Evolutionary conservation across 257 asterid species (phyloP).

Genomic region (Solanum ossicruentum): DNA sequence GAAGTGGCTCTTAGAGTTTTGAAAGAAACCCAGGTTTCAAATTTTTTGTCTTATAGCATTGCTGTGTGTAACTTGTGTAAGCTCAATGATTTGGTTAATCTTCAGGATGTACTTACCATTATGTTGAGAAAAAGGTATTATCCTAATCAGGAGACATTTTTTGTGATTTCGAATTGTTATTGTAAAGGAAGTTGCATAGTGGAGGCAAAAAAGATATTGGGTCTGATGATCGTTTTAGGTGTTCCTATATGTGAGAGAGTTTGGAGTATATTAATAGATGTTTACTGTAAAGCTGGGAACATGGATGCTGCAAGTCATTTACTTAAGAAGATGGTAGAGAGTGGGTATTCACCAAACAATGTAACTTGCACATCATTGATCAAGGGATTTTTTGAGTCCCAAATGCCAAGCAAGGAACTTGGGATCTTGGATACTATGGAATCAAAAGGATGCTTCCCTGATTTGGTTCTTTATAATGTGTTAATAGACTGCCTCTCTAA

Average conservation of each 20-base stretch:
- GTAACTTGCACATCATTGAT: conserved; percentile 57
- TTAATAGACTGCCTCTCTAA: conserved; percentile 60
- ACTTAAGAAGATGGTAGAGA: conserved; percentile 42
- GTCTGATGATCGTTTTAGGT: conserved; percentile 52
- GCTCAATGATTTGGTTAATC: conserved; percentile 30
- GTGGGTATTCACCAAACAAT: conserved; percentile 51
- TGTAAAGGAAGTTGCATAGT: conserved; percentile 31
- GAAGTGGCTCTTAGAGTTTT: conserved; percentile 41
- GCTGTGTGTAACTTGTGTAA: conserved; percentile 58
- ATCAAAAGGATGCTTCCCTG: conserved; percentile 46
- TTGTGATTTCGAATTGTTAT: conserved; percentile 41
- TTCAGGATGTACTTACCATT: conserved; percentile 25
- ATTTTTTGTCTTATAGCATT: conserved; percentile 59
- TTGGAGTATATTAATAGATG: conserved; percentile 59
- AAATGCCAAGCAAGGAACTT: conserved; percentile 38
- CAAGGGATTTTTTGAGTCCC: conserved; percentile 46
- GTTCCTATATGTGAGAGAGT: conserved; percentile 27
- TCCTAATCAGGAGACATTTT: conserved; percentile 46
- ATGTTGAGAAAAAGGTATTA: conserved; percentile 45
- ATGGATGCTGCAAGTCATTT: conserved; percentile 42
- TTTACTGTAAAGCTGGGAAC: conserved; percentile 34
- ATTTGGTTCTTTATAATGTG: conserved; percentile 61
- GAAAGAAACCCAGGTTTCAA: conserved; percentile 32
- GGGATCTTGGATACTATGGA: conserved; percentile 35
- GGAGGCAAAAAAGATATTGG: conserved; percentile 49